Evolutionary conservation across 1,284 basidiomycete genomes (phyloP).

Genomic region (Volvariella volvacea): DNA sequence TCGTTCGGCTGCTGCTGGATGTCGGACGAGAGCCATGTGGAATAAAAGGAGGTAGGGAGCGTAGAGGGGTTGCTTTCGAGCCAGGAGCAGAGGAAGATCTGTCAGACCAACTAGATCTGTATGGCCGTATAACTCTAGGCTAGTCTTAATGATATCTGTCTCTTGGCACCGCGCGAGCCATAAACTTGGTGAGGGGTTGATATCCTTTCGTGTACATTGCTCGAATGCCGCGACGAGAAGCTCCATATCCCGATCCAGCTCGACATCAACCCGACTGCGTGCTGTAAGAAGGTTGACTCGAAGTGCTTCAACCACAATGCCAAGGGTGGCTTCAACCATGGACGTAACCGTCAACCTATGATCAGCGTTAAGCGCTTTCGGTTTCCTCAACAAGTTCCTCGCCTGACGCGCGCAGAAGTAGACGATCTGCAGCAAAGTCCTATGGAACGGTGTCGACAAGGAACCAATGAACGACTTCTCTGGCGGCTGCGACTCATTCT

Average conservation of each 20-base stretch:
- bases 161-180: conserved; percentile 84
- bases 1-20: conserved; percentile 74
- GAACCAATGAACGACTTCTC: conserved; percentile 68
- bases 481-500: conserved; percentile 72
- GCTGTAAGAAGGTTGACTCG: conserved; percentile 65
- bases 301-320: conserved; percentile 64
- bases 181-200: conserved; percentile 54
- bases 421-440: conserved; percentile 70
- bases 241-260: conserved; percentile 76
- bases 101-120: conserved; percentile 66
- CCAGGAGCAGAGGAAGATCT: conserved; percentile 52
- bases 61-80: conserved; percentile 62
- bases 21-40: conserved; percentile 80
- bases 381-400: conserved; percentile 38
- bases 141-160: conserved; percentile 71
- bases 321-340: conserved; percentile 58
- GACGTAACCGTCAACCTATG: conserved; percentile 51
- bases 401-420: conserved; percentile 71
- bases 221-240: conserved; percentile 78
- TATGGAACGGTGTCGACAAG: conserved; percentile 70
- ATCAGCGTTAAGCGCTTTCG: conserved; percentile 50
- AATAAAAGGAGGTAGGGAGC: conserved; percentile 74
- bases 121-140: conserved; percentile 69
- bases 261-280: conserved; percentile 45
- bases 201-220: conserved; percentile 64